Evolutionary conservation across 257 asterid species (phyloP).

Genomic region (Nicotiana noctiflora): DNA sequence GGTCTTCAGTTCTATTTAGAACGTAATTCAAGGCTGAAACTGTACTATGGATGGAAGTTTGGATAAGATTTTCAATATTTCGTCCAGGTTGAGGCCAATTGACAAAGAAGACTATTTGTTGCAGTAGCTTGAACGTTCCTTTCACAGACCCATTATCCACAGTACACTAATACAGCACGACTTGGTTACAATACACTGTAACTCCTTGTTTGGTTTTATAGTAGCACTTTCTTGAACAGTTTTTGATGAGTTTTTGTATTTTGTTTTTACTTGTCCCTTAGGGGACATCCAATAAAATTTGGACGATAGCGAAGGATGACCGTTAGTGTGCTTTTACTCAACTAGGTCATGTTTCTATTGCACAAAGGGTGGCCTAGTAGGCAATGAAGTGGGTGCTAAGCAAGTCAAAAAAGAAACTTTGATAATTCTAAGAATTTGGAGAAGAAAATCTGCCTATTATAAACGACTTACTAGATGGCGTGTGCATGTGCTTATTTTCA

Average conservation of each 20-base stretch:
- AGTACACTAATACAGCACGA: too few species aligned
- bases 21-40: not conserved
- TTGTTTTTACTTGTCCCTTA: not conserved
- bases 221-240: not conserved
- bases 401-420: too few species aligned
- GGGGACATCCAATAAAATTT: too few species aligned
- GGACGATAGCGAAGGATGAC: too few species aligned
- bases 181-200: not conserved
- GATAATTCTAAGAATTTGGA: too few species aligned
- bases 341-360: not conserved
- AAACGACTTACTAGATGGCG: too few species aligned
- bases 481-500: too few species aligned
- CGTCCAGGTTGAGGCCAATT: not conserved
- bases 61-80: constrained; percentile 1
- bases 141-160: too few species aligned
- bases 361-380: too few species aligned
- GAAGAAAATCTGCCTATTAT: too few species aligned
- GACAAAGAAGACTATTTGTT: not conserved
- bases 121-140: not conserved
- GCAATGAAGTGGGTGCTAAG: not conserved
- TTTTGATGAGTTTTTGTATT: too few species aligned
- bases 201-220: not conserved
- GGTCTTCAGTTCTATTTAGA: constrained; percentile 5
- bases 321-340: not conserved
- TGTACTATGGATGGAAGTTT: not conserved